Evolutionary conservation across 2,329 filamentous ascomycete genomes (phyloP).

Genomic region (Clarireedia paspali): DNA sequence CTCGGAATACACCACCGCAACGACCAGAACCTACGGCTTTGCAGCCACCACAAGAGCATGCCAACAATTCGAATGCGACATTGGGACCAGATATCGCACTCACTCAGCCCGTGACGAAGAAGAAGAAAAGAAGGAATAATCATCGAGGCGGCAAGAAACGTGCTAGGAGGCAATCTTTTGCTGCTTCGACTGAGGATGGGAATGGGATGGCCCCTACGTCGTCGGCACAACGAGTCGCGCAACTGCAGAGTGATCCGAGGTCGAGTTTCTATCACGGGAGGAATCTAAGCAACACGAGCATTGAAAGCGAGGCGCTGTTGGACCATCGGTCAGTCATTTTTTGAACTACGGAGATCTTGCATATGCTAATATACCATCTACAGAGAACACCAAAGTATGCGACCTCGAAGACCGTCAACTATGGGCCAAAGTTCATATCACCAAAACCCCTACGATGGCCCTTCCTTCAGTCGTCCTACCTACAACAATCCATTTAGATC

Average conservation of each 20-base stretch:
- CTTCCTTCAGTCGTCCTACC: constrained; percentile 27
- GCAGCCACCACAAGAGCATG: constrained; percentile 13
- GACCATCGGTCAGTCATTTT: constrained; percentile 65
- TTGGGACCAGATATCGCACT: constrained; percentile 13
- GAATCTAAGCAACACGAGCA: constrained; percentile 73
- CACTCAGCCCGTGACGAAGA: constrained; percentile 27
- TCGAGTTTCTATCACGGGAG: constrained; percentile 42
- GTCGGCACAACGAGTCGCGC: constrained; percentile 28
- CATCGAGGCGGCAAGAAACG: constrained; percentile 71
- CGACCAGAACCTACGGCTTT: constrained; percentile 23
- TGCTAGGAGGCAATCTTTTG: constrained; percentile 73
- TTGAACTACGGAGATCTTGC: constrained; percentile 2
- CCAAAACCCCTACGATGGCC: constrained; percentile 30
- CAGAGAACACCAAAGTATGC: constrained; percentile 42
- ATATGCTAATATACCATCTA: constrained; percentile 9
- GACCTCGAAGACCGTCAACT: constrained; percentile 53
- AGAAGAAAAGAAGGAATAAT: constrained; percentile 69
- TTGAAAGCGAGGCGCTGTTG: constrained; percentile 81
- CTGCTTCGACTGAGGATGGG: constrained; percentile 47
- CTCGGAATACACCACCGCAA: constrained; percentile 7
- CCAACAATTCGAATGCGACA: constrained; percentile 13
- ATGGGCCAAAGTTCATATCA: constrained; percentile 26
- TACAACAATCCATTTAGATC: constrained; percentile 28
- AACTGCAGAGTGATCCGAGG: constrained; percentile 21
- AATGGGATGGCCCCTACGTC: constrained; percentile 29